phyloP scores from a whole-genome alignment of 805 yeast species.

The Candida arabinofermentans region DNA sequence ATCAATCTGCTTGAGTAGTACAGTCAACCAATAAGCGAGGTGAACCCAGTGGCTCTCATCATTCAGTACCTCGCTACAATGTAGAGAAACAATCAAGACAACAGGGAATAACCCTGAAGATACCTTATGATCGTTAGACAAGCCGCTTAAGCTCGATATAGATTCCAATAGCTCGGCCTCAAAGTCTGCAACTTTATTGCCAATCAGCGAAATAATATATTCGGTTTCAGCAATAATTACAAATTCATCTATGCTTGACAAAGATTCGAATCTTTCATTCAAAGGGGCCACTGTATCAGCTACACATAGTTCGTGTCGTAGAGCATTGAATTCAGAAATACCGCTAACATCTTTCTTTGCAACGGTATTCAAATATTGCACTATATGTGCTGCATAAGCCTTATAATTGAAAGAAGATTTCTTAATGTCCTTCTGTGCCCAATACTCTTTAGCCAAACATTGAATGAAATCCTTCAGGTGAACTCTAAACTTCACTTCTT shows the following conservation, averaged over 20 bases:
- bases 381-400: constrained; percentile 16
- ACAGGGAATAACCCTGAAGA: constrained; percentile 17
- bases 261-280: constrained; percentile 22
- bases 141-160: constrained; percentile 8
- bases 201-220: constrained; percentile 17
- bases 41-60: constrained; percentile 24
- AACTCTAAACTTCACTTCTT: not conserved
- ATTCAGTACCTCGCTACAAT: constrained; percentile 8
- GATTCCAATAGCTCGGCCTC: constrained; percentile 14
- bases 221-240: constrained; percentile 19
- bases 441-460: constrained; percentile 16
- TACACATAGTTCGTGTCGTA: constrained; percentile 18
- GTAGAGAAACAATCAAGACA: constrained; percentile 14
- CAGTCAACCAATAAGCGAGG: constrained; percentile 22
- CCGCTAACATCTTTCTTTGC: constrained; percentile 11
- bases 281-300: constrained; percentile 19
- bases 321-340: constrained; percentile 16
- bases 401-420: constrained; percentile 3
- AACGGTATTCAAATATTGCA: constrained; percentile 25
- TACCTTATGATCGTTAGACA: constrained; percentile 8
- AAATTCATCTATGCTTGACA: constrained; percentile 19
- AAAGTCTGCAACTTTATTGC: constrained; percentile 9
- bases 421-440: constrained; percentile 5
- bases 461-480: constrained; percentile 12
- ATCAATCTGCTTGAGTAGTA: constrained; percentile 7